These are phyloP conservation scores for Theobroma cacao DNA, from an alignment of 345 rosid species.

Conservation along the genomic window DNA sequence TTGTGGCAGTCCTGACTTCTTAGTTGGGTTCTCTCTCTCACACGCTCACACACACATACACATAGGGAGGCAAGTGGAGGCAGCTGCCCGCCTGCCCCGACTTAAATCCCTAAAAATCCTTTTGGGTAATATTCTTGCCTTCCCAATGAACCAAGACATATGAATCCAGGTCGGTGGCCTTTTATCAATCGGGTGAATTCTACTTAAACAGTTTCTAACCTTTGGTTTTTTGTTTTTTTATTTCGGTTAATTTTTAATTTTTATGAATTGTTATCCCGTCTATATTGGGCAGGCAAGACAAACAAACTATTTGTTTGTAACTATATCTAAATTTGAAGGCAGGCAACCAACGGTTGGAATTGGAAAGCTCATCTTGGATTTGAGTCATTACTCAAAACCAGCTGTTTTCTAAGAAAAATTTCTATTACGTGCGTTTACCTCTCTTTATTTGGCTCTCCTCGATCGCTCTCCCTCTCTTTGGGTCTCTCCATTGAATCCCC, in stretches of 20 bases:
- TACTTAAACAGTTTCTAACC: no score
- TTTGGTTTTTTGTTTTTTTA: no score
- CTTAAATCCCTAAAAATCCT: no score
- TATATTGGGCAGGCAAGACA: no score
- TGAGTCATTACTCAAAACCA: neutral
- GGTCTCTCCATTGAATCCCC: neutral
- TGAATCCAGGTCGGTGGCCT: neutral
- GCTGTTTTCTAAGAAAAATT: neutral
- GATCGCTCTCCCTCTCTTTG: neutral
- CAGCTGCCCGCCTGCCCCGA: no score
- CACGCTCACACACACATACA: neutral
- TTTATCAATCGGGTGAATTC: no score
- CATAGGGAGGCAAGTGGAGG: no score
- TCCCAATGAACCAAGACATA: neutral
- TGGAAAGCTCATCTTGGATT: neutral
- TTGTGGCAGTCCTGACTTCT: neutral
- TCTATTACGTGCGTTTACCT: neutral
- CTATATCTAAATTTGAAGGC: slow-evolving; percentile 17
- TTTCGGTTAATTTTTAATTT: no score
- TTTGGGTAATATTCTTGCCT: neutral
- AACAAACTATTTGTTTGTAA: no score
- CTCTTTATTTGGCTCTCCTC: neutral
- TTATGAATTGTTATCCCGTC: no score
- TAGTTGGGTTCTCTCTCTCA: neutral
- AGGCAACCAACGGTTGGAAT: neutral